phyloP scores from a whole-genome alignment of 179 eudicot genomes.

The Heliamphora ciliata region DNA sequence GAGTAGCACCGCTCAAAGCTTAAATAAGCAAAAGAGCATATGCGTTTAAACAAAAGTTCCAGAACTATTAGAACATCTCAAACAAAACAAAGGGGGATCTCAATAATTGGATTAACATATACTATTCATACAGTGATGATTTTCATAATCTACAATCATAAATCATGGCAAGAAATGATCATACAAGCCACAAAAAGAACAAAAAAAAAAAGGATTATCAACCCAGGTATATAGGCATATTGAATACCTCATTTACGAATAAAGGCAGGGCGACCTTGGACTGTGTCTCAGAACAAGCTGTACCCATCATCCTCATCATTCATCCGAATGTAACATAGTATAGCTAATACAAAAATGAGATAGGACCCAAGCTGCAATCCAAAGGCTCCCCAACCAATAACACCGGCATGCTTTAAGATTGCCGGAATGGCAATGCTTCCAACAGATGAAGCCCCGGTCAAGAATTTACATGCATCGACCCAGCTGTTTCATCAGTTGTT shows the following conservation, averaged over 20 bases:
- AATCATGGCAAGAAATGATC: too few species aligned
- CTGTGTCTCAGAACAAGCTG: slow-evolving; percentile 34
- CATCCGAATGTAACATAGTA: slow-evolving; percentile 54
- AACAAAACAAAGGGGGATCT: too few species aligned
- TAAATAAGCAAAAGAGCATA: too few species aligned
- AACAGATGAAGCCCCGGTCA: slow-evolving; percentile 83
- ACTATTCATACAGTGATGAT: too few species aligned
- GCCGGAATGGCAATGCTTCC: slow-evolving; percentile 92
- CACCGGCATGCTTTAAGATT: slow-evolving; percentile 76
- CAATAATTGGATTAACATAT: too few species aligned
- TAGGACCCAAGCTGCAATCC: slow-evolving; percentile 73
- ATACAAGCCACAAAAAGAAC: too few species aligned
- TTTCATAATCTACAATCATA: too few species aligned
- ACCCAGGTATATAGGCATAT: too few species aligned
- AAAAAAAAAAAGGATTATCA: too few species aligned
- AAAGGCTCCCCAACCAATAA: slow-evolving; percentile 89
- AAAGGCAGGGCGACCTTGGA: background rate
- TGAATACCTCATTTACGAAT: background rate
- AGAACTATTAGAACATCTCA: too few species aligned
- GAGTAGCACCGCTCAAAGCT: too few species aligned
- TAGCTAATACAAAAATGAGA: slow-evolving; percentile 51
- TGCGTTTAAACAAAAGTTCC: too few species aligned
- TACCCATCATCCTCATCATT: slow-evolving; percentile 48
- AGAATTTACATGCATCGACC: slow-evolving; percentile 68
- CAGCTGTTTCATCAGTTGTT: slow-evolving; percentile 46